These are phyloP conservation scores for Isatis tinctoria DNA, from an alignment of 345 rosid species.

Conservation along the genomic window DNA sequence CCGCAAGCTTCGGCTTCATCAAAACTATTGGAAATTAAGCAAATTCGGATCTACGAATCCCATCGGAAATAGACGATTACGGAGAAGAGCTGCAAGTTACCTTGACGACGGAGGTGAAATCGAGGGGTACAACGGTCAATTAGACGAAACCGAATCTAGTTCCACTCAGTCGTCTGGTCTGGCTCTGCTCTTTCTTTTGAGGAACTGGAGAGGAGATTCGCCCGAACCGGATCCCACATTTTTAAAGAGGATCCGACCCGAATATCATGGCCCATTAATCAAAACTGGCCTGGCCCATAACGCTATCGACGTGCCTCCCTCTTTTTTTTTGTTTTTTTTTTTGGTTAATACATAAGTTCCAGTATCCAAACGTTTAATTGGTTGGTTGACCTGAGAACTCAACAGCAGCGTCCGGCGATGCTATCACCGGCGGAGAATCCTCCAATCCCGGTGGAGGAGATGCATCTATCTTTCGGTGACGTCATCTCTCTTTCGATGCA, in stretches of 20 bases:
- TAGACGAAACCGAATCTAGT: not conserved
- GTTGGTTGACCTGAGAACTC: slow-evolving; percentile 13
- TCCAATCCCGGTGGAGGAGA: slow-evolving; percentile 5
- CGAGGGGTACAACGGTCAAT: slow-evolving; percentile 10
- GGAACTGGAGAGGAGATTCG: slow-evolving; percentile 7
- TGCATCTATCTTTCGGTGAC: slow-evolving; percentile 14
- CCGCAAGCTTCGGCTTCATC: not conserved
- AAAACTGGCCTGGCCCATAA: not conserved
- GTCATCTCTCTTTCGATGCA: slow-evolving; percentile 40
- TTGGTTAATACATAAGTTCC: not conserved
- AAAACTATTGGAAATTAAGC: not conserved
- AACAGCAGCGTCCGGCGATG: slow-evolving; percentile 9
- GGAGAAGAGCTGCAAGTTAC: not conserved
- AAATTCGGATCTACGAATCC: not conserved
- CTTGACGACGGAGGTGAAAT: not conserved
- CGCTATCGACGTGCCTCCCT: slow-evolving; percentile 4
- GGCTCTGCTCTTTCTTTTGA: not conserved
- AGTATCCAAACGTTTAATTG: not conserved
- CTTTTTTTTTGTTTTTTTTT: not conserved
- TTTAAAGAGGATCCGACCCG: slow-evolving; percentile 7
- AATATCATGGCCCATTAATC: not conserved
- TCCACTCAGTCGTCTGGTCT: not conserved
- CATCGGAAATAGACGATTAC: not conserved
- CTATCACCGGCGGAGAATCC: slow-evolving; percentile 6
- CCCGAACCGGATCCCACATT: not conserved